Percentiles rank a stretch among this genome's conserved stretches.
These are phyloP conservation scores for Colletotrichum falcatum DNA, from an alignment of 2,329 filamentous ascomycete genomes.

Conservation along the genomic window DNA sequence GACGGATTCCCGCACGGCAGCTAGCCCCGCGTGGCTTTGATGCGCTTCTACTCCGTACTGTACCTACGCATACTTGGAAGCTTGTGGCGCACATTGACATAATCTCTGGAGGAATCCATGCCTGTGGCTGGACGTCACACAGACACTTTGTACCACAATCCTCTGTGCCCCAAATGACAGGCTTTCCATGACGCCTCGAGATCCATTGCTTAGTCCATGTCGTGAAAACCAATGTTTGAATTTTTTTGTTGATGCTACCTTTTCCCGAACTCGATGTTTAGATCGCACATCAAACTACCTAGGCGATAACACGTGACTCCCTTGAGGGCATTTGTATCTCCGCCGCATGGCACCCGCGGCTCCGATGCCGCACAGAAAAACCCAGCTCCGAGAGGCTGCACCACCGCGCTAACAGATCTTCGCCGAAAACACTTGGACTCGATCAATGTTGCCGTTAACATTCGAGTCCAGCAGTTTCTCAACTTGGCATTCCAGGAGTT, in stretches of 20 bases:
- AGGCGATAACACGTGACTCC: conserved; percentile 31
- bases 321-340: conserved; percentile 7
- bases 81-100: conserved; percentile 25
- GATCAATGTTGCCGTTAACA: not conserved
- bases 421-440: not conserved
- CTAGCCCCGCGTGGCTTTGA: conserved; percentile 18
- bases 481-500: not conserved
- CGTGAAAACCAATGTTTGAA: not conserved
- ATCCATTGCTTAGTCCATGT: not conserved
- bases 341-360: conserved; percentile 20
- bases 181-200: not conserved
- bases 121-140: conserved; percentile 32
- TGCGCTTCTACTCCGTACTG: too few species aligned
- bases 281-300: too few species aligned
- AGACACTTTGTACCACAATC: conserved; percentile 6
- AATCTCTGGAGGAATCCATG: conserved; percentile 32
- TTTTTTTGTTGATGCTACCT: not conserved
- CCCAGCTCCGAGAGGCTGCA: conserved; percentile 18
- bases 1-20: conserved; percentile 26
- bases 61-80: not conserved
- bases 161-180: not conserved
- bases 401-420: conserved; percentile 22
- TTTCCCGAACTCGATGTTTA: not conserved
- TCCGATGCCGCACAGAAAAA: conserved; percentile 41
- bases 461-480: not conserved